A percentile compares a stretch with the other conserved stretches of the same genome.
Evolutionary conservation across 1,284 basidiomycete species (phyloP).

Genomic region (Cutaneotrichosporon mucoides): DNA sequence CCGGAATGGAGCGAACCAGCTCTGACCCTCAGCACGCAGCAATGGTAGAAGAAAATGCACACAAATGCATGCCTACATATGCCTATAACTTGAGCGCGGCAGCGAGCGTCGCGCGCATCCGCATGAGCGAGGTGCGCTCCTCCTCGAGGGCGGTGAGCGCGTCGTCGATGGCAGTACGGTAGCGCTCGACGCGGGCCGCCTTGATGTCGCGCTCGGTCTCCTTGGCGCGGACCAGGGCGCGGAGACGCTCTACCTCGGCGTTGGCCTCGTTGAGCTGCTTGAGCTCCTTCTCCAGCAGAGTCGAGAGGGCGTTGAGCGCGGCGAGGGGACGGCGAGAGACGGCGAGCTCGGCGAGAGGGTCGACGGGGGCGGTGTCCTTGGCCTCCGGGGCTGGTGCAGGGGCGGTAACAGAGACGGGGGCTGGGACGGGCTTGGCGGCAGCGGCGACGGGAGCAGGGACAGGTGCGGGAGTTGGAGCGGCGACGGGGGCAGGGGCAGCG

Average conservation of each 20-base stretch:
- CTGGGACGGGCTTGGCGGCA: not conserved
- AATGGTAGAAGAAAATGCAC: too few relatives aligned
- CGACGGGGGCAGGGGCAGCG: too few relatives aligned
- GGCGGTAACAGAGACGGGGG: too few relatives aligned
- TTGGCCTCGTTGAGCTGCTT: not conserved
- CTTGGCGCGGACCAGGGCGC: slow-evolving; percentile 2
- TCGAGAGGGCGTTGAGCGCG: not conserved
- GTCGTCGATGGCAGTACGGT: slow-evolving; percentile 2
- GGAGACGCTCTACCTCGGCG: slow-evolving; percentile 8
- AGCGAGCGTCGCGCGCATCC: slow-evolving; percentile 6
- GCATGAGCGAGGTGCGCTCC: slow-evolving; percentile 5
- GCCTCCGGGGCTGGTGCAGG: too few relatives aligned
- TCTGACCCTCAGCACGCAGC: too few relatives aligned
- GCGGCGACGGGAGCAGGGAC: not conserved
- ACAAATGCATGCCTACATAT: too few relatives aligned
- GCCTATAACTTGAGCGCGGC: not conserved
- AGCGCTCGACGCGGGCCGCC: not conserved
- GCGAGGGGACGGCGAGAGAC: slow-evolving; percentile 4
- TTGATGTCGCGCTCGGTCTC: slow-evolving; percentile 1
- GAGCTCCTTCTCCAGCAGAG: not conserved
- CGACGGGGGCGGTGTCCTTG: not conserved
- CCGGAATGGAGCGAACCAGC: too few relatives aligned
- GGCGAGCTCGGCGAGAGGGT: slow-evolving; percentile 6
- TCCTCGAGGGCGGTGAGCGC: slow-evolving; percentile 6
- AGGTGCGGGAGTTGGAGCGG: not conserved